A percentile compares a stretch with the other conserved stretches of the same genome.
Conservation (phyloP, 306 rosid genomes). For the Abrus precatorius region DNA sequence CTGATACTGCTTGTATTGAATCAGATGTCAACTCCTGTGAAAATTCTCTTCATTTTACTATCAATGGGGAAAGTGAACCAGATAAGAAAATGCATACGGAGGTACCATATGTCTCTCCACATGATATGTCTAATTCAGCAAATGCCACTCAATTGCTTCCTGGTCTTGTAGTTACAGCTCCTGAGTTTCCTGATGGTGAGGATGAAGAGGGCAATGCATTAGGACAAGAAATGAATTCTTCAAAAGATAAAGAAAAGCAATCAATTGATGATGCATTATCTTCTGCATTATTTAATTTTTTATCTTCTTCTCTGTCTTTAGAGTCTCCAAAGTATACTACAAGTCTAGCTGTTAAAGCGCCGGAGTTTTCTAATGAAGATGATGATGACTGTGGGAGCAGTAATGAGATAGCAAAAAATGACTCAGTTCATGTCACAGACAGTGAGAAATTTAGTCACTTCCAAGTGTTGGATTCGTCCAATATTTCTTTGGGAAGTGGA, state of each 20-base stretch:
- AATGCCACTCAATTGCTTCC: conserved; percentile 61
- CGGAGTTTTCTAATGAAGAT: conserved; percentile 70
- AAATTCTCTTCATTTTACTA: conserved; percentile 50
- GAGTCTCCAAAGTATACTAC: conserved; percentile 55
- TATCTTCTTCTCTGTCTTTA: conserved; percentile 58
- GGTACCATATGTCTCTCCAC: conserved; percentile 44
- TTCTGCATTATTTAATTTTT: conserved; percentile 81
- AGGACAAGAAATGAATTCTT: conserved; percentile 44
- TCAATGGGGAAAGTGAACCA: conserved; percentile 52
- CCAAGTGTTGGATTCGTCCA: conserved; percentile 44
- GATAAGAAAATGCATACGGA: conserved; percentile 56
- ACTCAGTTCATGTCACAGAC: conserved; percentile 43
- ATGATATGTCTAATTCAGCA: conserved; percentile 50
- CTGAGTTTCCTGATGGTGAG: conserved; percentile 75
- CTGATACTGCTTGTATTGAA: conserved; percentile 63
- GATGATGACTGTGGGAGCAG: conserved; percentile 50
- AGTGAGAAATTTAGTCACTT: conserved; percentile 40
- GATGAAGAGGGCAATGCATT: conserved; percentile 60
- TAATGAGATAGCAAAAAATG: conserved; percentile 41
- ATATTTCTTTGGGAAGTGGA: conserved; percentile 43
- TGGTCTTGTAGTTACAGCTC: conserved; percentile 82
- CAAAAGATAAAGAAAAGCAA: conserved; percentile 57
- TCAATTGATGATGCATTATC: conserved; percentile 85
- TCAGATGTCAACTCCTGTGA: conserved; percentile 65
- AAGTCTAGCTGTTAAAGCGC: conserved; percentile 60